A percentile compares a stretch with the other conserved stretches of the same genome.
phyloP scores from a whole-genome alignment of 805 yeast genomes.

The Saccharomycopsis sp. region DNA sequence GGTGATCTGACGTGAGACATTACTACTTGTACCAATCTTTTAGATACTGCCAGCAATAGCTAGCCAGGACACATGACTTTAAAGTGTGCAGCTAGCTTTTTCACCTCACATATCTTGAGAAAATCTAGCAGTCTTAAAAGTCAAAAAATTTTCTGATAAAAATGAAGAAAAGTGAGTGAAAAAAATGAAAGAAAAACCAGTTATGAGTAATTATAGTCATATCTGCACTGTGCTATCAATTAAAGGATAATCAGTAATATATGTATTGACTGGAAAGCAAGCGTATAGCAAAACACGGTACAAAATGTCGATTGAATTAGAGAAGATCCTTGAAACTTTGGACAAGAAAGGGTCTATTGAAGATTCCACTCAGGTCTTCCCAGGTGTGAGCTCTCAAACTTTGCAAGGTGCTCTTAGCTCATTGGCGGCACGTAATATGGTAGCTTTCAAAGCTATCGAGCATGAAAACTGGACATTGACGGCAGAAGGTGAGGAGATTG shows the following conservation, averaged over 20 bases:
- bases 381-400: constrained; percentile 53
- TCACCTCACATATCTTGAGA: neutral
- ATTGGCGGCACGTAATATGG: constrained; percentile 75
- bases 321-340: constrained; percentile 51
- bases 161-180: too few species aligned
- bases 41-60: too few species aligned
- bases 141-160: neutral
- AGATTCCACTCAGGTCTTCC: constrained; percentile 65
- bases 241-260: too few species aligned
- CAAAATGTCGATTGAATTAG: constrained; percentile 19
- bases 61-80: neutral
- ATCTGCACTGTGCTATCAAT: too few species aligned
- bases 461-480: constrained; percentile 70
- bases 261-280: too few species aligned
- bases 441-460: constrained; percentile 66
- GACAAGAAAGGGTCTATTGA: constrained; percentile 55
- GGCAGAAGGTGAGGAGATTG: constrained; percentile 74
- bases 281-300: neutral
- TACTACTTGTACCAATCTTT: too few species aligned
- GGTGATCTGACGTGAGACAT: too few species aligned
- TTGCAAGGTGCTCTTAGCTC: constrained; percentile 83
- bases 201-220: neutral
- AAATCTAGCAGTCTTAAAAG: neutral
- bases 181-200: neutral
- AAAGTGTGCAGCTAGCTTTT: neutral